Percentiles rank a stretch among this genome's conserved stretches.
These are phyloP conservation scores for Pseudohyphozyma bogoriensis DNA, from an alignment of 768 basidiomycete genomes.

Conservation along the genomic window DNA sequence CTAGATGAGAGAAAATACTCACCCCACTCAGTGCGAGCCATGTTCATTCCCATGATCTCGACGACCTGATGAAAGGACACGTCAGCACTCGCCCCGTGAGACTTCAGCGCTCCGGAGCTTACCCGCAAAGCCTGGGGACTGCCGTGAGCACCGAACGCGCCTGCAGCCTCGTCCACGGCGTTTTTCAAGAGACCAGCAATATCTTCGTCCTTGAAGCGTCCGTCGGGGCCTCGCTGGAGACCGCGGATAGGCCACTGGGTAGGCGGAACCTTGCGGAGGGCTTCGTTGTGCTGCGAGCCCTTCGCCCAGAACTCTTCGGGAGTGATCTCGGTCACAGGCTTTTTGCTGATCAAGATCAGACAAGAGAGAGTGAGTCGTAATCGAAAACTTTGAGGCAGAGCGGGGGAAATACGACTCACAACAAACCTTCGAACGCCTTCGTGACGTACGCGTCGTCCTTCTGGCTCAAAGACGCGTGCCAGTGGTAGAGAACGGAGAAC, in stretches of 20 bases:
- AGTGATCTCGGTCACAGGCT: slow-evolving; percentile 1
- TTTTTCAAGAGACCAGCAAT: background rate
- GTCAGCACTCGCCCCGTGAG: too few relatives aligned
- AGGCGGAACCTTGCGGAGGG: background rate
- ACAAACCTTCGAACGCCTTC: background rate
- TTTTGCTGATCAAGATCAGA: background rate
- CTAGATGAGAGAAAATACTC: too few relatives aligned
- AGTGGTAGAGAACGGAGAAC: slow-evolving; percentile 7
- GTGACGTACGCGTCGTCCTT: background rate
- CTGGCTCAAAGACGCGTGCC: background rate
- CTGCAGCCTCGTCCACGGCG: background rate
- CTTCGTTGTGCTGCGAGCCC: background rate
- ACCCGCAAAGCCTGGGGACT: background rate
- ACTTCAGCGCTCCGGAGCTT: too few relatives aligned
- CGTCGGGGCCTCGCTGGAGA: background rate
- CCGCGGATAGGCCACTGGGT: background rate
- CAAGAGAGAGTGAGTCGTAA: too few relatives aligned
- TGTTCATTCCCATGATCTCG: slow-evolving; percentile 60
- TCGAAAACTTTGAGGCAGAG: too few relatives aligned
- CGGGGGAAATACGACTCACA: background rate
- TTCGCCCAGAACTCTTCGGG: slow-evolving; percentile 1
- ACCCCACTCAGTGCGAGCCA: slow-evolving; percentile 37
- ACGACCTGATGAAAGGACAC: too few relatives aligned
- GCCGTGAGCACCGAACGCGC: background rate
- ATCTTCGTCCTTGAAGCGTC: background rate